These are phyloP conservation scores for Macrotyloma uniflorum DNA, from an alignment of 306 rosid genomes.

Conservation along the genomic window DNA sequence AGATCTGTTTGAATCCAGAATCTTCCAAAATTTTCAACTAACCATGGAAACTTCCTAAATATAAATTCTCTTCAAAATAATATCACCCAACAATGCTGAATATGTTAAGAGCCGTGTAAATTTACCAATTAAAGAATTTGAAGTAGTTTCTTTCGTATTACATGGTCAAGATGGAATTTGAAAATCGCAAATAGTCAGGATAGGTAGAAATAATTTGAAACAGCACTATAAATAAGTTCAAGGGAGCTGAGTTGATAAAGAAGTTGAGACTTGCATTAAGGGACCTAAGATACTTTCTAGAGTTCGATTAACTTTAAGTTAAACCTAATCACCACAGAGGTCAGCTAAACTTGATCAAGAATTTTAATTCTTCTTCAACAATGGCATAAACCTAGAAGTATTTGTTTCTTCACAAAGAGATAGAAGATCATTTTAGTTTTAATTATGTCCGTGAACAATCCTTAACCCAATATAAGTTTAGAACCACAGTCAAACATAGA, in stretches of 20 bases:
- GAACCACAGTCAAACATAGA: neutral
- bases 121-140: neutral
- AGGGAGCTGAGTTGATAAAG: slow-evolving; percentile 7
- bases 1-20: slow-evolving; percentile 11
- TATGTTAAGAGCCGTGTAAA: slow-evolving; percentile 15
- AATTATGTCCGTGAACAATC: slow-evolving; percentile 17
- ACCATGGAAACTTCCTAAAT: neutral
- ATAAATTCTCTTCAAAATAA: neutral
- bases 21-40: slow-evolving; percentile 21
- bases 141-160: slow-evolving; percentile 11
- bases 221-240: slow-evolving; percentile 17
- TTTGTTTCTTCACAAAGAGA: neutral
- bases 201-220: neutral
- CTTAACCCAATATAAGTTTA: slow-evolving; percentile 5
- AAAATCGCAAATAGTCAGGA: slow-evolving; percentile 5
- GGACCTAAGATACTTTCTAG: neutral
- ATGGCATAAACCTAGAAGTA: slow-evolving; percentile 5
- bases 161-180: slow-evolving; percentile 26
- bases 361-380: slow-evolving; percentile 14
- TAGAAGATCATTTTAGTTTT: neutral
- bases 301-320: slow-evolving; percentile 24
- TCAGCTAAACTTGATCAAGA: slow-evolving; percentile 5
- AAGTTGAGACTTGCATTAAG: slow-evolving; percentile 12
- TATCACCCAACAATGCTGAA: neutral
- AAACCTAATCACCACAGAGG: neutral